Conservation (phyloP, 257 asterid genomes). For the Jasminum sambac region DNA sequence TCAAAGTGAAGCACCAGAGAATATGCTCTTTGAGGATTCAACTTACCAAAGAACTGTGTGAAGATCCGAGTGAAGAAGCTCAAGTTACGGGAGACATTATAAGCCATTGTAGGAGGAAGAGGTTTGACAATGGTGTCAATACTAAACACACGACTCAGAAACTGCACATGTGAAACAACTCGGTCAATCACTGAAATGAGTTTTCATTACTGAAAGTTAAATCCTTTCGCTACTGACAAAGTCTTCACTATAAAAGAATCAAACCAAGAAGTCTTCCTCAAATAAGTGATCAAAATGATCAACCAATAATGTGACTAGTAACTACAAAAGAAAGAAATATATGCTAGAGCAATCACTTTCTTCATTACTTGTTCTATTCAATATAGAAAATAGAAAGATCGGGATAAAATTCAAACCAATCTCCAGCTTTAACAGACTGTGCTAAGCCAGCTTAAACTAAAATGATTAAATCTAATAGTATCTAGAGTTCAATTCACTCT, state of each 20-base stretch:
- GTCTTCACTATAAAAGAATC: background rate
- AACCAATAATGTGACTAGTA: background rate
- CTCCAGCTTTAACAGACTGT: background rate
- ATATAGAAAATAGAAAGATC: background rate
- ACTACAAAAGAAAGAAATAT: background rate
- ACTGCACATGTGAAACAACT: constrained; percentile 48
- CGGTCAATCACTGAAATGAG: background rate
- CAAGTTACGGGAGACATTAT: constrained; percentile 80
- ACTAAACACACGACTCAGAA: constrained; percentile 85
- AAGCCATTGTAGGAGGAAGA: constrained; percentile 86
- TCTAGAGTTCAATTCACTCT: background rate
- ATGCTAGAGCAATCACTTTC: background rate
- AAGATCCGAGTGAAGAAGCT: constrained; percentile 92
- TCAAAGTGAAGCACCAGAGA: background rate
- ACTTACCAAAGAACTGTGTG: constrained; percentile 86
- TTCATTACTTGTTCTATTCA: background rate
- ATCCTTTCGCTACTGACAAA: background rate
- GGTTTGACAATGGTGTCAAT: constrained; percentile 89
- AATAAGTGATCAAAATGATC: background rate
- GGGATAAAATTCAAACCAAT: background rate
- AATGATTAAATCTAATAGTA: background rate
- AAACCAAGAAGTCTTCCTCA: background rate
- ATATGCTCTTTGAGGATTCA: background rate
- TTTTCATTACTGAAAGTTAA: background rate
- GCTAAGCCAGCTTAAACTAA: background rate